Evolutionary conservation across 2,329 filamentous ascomycete species (phyloP).

Genomic region (Epichloe gansuensis): DNA sequence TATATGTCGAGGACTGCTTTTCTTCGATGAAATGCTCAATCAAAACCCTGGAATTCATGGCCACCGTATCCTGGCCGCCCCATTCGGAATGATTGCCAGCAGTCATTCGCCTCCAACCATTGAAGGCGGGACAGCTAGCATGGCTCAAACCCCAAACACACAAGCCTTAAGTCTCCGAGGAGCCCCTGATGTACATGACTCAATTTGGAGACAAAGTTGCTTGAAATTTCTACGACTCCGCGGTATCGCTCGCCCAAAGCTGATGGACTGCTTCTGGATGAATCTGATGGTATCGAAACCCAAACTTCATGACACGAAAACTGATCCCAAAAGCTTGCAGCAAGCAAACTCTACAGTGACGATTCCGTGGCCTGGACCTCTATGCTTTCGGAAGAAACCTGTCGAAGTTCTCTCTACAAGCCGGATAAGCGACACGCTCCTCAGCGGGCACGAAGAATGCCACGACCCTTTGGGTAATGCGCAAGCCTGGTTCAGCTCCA

Average conservation of each 20-base stretch:
- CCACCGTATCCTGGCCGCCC: constrained; percentile 39
- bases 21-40: constrained; percentile 31
- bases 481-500: constrained; percentile 34
- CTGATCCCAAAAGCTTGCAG: constrained; percentile 29
- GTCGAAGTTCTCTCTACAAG: constrained; percentile 28
- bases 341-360: constrained; percentile 23
- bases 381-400: constrained; percentile 39
- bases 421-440: constrained; percentile 26
- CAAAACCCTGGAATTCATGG: constrained; percentile 28
- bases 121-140: constrained; percentile 20
- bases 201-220: constrained; percentile 38
- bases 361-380: constrained; percentile 41
- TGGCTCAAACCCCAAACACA: constrained; percentile 40
- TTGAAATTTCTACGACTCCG: constrained; percentile 37
- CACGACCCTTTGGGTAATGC: constrained; percentile 38
- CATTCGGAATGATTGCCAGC: constrained; percentile 33
- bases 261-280: constrained; percentile 37
- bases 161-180: constrained; percentile 33
- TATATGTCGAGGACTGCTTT: constrained; percentile 33
- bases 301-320: constrained; percentile 29
- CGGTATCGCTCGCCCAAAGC: constrained; percentile 31
- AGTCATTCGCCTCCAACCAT: constrained; percentile 11
- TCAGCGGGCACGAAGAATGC: constrained; percentile 26
- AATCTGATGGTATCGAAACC: constrained; percentile 36
- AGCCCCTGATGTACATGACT: constrained; percentile 28